A percentile compares a stretch with the other conserved stretches of the same genome.
phyloP scores from a whole-genome alignment of 768 basidiomycete genomes.

The Nidularia sp. region DNA sequence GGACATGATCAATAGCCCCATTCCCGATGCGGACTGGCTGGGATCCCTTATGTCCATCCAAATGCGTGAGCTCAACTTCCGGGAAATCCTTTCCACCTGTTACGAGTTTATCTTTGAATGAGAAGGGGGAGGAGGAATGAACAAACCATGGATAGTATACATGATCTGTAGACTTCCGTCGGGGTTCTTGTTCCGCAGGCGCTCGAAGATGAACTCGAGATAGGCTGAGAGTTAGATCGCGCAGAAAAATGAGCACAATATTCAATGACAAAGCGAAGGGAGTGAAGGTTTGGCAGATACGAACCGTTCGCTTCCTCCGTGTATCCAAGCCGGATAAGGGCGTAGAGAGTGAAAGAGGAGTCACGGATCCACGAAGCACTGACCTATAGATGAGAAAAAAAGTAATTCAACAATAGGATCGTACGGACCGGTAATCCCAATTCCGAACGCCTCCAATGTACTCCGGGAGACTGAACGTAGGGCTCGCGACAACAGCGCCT shows the following conservation, averaged over 20 bases:
- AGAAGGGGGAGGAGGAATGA: background rate
- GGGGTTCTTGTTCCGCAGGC: slow-evolving; percentile 76
- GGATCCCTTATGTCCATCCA: slow-evolving; percentile 86
- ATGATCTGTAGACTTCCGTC: slow-evolving; percentile 95
- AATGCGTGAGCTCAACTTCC: slow-evolving; percentile 78
- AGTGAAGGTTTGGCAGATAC: slow-evolving; percentile 7
- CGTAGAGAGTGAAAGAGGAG: slow-evolving; percentile 93
- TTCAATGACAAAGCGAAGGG: background rate
- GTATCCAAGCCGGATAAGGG: slow-evolving; percentile 89
- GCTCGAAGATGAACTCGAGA: slow-evolving; percentile 87
- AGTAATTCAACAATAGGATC: background rate
- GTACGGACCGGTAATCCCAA: slow-evolving; percentile 68
- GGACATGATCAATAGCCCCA: slow-evolving; percentile 91
- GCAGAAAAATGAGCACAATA: background rate
- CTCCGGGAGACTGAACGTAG: slow-evolving; percentile 93
- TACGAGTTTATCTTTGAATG: background rate
- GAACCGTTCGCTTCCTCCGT: slow-evolving; percentile 88
- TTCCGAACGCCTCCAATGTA: slow-evolving; percentile 87
- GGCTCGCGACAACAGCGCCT: slow-evolving; percentile 92
- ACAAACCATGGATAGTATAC: slow-evolving; percentile 90
- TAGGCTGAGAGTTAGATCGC: slow-evolving; percentile 46
- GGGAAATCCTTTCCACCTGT: slow-evolving; percentile 76
- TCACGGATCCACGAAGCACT: slow-evolving; percentile 94
- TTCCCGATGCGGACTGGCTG: slow-evolving; percentile 91
- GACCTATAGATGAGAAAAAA: background rate